Evolutionary conservation across 1,284 basidiomycete species (phyloP).

Genomic region (Porodaedalea pini): DNA sequence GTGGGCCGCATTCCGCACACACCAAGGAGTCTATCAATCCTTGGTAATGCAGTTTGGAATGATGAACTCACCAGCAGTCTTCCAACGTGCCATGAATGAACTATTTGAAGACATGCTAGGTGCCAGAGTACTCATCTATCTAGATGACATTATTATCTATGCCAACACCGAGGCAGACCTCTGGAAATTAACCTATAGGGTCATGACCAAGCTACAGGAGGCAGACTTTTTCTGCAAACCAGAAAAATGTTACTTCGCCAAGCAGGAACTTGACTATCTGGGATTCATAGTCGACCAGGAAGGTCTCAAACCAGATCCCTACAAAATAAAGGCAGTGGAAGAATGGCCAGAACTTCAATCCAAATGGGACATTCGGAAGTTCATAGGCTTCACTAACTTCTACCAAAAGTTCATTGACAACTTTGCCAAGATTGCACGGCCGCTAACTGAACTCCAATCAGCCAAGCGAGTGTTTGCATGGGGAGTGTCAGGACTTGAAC

Average conservation of each 20-base stretch:
- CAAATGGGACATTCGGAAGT: conserved; percentile 28
- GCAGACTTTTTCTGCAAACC: conserved; percentile 14
- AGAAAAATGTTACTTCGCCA: background rate
- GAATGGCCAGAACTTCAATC: conserved; percentile 31
- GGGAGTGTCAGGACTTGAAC: too few relatives aligned
- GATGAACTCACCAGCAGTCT: conserved; percentile 36
- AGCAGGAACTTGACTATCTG: background rate
- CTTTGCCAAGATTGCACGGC: conserved; percentile 28
- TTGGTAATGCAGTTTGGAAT: conserved; percentile 36
- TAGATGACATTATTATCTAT: conserved; percentile 25
- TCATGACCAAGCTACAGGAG: conserved; percentile 23
- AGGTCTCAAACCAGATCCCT: conserved; percentile 16
- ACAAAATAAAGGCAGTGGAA: conserved; percentile 30
- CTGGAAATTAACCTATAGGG: conserved; percentile 29
- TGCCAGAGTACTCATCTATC: conserved; percentile 15
- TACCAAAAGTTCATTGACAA: conserved; percentile 33
- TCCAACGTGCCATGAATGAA: conserved; percentile 27
- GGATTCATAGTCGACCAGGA: background rate
- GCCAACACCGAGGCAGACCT: conserved; percentile 29
- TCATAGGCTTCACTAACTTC: conserved; percentile 36
- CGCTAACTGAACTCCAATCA: conserved; percentile 21
- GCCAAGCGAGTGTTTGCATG: conserved; percentile 9
- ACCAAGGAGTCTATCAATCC: conserved; percentile 33
- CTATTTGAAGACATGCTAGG: conserved; percentile 17
- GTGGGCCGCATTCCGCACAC: conserved; percentile 27